A percentile compares a stretch with the other conserved stretches of the same genome.
phyloP scores from a whole-genome alignment of 371 early-diverging fungal genomes.

The Umbelopsis sp. region DNA sequence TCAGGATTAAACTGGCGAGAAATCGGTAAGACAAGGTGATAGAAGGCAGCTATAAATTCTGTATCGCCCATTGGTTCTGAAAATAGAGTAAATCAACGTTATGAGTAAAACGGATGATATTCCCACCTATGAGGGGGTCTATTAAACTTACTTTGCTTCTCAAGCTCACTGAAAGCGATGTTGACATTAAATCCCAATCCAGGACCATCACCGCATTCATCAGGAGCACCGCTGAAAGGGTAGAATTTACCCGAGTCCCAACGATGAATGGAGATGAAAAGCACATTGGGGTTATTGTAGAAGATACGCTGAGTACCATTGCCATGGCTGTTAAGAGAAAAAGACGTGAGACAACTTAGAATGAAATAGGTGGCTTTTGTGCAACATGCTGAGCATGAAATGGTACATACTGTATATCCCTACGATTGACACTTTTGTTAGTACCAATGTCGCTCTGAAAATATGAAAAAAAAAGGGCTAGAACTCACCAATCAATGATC shows the following conservation, averaged over 20 bases:
- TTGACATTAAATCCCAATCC: conserved; percentile 65
- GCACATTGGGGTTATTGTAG: conserved; percentile 65
- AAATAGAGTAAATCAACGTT: conserved; percentile 4
- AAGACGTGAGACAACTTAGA: neutral
- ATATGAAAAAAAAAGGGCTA: neutral
- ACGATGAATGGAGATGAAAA: conserved; percentile 71
- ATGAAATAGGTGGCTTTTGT: neutral
- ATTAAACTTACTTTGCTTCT: conserved; percentile 53
- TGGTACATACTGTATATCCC: conserved; percentile 68
- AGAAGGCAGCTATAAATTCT: conserved; percentile 68
- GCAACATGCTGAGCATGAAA: neutral
- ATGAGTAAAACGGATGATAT: neutral
- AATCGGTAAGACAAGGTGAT: conserved; percentile 65
- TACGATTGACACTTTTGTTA: conserved; percentile 20
- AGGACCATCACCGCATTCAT: conserved; percentile 57
- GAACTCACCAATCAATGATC: conserved; percentile 61
- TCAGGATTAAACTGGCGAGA: conserved; percentile 65
- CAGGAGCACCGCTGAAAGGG: conserved; percentile 61
- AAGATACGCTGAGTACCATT: conserved; percentile 73
- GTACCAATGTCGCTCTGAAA: neutral
- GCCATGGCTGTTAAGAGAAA: conserved; percentile 48
- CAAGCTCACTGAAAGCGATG: conserved; percentile 56
- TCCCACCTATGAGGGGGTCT: neutral
- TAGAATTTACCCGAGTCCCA: conserved; percentile 69
- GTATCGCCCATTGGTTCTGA: conserved; percentile 68